Evolutionary conservation across 768 basidiomycete genomes (phyloP), one percentile per base, ranked within the genome.

Genomic region (Sarcomyxa edulis): DNA sequence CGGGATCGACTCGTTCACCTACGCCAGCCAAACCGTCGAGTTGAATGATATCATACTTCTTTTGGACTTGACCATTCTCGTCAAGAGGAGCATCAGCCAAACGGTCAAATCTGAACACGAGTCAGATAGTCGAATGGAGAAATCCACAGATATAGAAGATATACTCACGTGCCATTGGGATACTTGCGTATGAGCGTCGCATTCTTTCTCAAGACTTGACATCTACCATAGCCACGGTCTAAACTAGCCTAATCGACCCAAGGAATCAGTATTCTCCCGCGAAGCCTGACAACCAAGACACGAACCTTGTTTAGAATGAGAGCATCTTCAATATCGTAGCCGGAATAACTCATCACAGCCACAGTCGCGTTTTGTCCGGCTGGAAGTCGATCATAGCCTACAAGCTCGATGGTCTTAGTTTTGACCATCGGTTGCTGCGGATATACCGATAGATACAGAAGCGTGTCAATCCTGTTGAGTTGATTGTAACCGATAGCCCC

Each of bases 381-480:
- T 4, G 96, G 96, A 4, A 99, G 74, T 44, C 84, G 84, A 61
- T 99, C 94, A 56, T 98, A 99, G 2, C 94, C 95, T 40, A 97
- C 77, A 37, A 99, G 64, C 58, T 99, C 96, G 40, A 98, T 99
- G 2, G 96, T 96, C 61, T 93, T 94, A 5, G 96, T 96, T 62
- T 98, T 97, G 44, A 97, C 94, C 95, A 99, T 96, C 3, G 96
- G 96, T 52, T 97, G 91, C 55, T 99, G 96, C 16, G 96, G 96
- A 51, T 99, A 99, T 7, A 97, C 93, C 24, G 90, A 86, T 35
- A 99, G 74, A 62, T 99, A 99, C n/a, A 99, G 72, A 26, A 99
- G 74, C 0, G 96, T 99, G 59, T 99, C 96, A 56, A 99, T 98
- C 31, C 96, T 79, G 55, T 92, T 91, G 48, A 97, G 79, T 60